phyloP scores from a whole-genome alignment of 139 green algal species.

The Chlamydomonas sphaeroides region DNA sequence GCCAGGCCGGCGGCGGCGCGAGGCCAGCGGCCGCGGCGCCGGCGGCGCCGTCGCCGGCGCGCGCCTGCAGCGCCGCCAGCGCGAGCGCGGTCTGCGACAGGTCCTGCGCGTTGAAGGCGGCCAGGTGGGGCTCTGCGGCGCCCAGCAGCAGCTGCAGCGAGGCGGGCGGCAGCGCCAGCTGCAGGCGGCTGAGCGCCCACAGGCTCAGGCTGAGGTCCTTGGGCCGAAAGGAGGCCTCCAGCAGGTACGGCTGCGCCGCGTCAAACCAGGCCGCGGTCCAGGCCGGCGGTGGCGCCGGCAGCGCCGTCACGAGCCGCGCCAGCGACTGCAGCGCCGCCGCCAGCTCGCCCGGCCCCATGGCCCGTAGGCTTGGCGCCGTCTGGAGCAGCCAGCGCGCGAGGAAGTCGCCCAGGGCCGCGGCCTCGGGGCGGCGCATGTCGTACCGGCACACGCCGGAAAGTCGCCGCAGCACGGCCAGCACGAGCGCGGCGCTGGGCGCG shows the following conservation, averaged over 20 bases:
- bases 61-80: neutral
- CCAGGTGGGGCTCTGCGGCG: slow-evolving; percentile 22
- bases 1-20: neutral
- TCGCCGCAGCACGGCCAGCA: slow-evolving; percentile 11
- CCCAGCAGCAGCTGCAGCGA: slow-evolving; percentile 33
- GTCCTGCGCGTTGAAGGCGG: slow-evolving; percentile 34
- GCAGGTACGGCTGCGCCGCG: slow-evolving; percentile 21
- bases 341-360: slow-evolving; percentile 11
- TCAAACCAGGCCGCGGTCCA: slow-evolving; percentile 18
- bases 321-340: neutral
- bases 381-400: slow-evolving; percentile 29
- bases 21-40: neutral
- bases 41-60: neutral
- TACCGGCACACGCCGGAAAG: neutral
- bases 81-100: slow-evolving; percentile 14
- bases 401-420: neutral
- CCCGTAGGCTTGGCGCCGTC: neutral
- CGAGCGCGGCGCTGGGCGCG: too few relatives aligned
- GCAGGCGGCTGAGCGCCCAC: slow-evolving; percentile 7
- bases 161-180: slow-evolving; percentile 18
- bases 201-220: slow-evolving; percentile 16
- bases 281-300: slow-evolving; percentile 11
- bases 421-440: slow-evolving; percentile 28
- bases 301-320: neutral
- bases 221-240: slow-evolving; percentile 2